Evolutionary conservation across 345 rosid genomes (phyloP).

Genomic region (Pelargonium nanum): DNA sequence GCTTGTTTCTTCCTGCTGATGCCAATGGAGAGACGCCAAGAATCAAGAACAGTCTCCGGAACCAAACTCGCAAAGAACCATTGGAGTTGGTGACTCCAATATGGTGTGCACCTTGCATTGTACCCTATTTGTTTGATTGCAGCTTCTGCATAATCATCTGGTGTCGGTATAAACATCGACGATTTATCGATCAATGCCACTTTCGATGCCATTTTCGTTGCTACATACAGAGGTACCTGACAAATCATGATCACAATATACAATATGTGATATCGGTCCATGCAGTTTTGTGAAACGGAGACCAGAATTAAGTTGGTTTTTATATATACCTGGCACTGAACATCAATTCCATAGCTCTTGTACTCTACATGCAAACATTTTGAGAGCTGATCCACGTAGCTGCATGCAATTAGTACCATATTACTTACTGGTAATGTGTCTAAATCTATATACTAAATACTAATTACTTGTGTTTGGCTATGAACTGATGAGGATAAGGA

Average conservation of each 20-base stretch:
- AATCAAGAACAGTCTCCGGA: conserved; percentile 26
- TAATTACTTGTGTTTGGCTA: too few species aligned
- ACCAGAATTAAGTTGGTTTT: too few species aligned
- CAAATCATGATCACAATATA: too few species aligned
- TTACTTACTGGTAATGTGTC: too few species aligned
- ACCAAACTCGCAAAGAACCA: conserved; percentile 21
- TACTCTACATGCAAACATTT: conserved; percentile 88
- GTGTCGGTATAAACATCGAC: conserved; percentile 35
- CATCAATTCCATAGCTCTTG: conserved; percentile 66
- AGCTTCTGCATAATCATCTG: conserved; percentile 34
- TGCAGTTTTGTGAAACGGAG: too few species aligned
- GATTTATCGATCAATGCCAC: conserved; percentile 42
- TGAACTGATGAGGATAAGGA: too few species aligned
- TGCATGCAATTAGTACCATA: conserved; percentile 20
- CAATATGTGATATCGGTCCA: too few species aligned
- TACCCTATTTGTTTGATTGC: conserved; percentile 32
- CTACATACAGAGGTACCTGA: conserved; percentile 41
- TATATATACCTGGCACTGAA: conserved; percentile 29
- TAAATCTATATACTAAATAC: too few species aligned
- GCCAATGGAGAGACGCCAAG: conserved; percentile 35
- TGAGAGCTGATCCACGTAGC: conserved; percentile 88
- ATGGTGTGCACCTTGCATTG: conserved; percentile 39
- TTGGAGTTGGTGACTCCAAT: conserved; percentile 42
- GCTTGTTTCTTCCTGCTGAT: conserved; percentile 17
- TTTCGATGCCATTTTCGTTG: conserved; percentile 46